Evolutionary conservation across 129 eudicot genomes (phyloP), one percentile per base, ranked within the genome.

Genomic region (Glebionis coronaria): DNA sequence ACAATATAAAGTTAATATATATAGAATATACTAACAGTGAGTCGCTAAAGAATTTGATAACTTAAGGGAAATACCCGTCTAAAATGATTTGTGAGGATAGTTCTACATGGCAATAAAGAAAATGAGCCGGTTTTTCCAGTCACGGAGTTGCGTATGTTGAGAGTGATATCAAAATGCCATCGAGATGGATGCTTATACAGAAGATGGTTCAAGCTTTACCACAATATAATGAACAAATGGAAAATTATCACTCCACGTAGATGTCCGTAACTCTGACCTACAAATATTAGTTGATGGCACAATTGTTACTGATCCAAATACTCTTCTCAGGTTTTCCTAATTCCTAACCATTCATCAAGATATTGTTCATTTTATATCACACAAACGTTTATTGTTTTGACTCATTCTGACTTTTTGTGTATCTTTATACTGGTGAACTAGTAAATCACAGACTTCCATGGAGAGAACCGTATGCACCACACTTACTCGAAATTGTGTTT

Each of bases 401-500:
- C 25, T 23, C 25, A 0, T 23, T 23, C 2, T 23, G 25, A 23
- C 25, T 23, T 23, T 2, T 23, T 23, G 1, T 23, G 25, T 23
- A 23, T 29, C 35, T 31, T 73, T 88, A 97, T 65, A 78, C 35
- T 62, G 85, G 92, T 75, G 78, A 78, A 50, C 75, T 88, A 31
- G 85, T 76, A 56, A 88, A 88, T 80, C 86, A 84, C 69, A 90
- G 98, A 53, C 86, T 72, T 67, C 95, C 98, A 11, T 93, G 97
- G 98, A 84, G 44, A 79, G 98, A 93, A 78, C 97, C 95, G 27
- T 84, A 86, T 74, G 95, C 88, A 21, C 95, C 98, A 0, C 75
- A 86, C 75, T 27, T 80, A 82, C 81, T 93, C 2, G 84, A 89
- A 63, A 76, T 90, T 66, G 75, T 93, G 40, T 88, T 78, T 77